Evolutionary conservation across 495 filamentous ascomycete species (phyloP).

Genomic region (Penicillium samsonianum): DNA sequence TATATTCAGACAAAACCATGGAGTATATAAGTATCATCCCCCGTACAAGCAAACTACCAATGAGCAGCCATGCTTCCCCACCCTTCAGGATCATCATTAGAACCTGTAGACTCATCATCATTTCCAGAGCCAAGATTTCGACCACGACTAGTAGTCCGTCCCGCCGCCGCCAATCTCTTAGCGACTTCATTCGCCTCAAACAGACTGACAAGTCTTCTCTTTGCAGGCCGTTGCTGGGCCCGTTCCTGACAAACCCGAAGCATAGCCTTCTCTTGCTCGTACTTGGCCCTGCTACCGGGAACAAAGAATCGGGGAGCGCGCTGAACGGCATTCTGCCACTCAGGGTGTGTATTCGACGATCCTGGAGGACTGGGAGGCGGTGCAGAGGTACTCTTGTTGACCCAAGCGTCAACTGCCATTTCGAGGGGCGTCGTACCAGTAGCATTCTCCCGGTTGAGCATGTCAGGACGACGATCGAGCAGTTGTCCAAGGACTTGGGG

Average conservation of each 20-base stretch:
- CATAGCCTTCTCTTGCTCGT: constrained; percentile 19
- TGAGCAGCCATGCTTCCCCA: not conserved
- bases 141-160: not conserved
- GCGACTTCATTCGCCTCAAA: constrained; percentile 74
- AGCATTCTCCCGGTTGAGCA: constrained; percentile 68
- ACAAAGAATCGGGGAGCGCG: constrained; percentile 26
- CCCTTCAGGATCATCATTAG: not conserved
- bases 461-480: constrained; percentile 54
- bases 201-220: constrained; percentile 65
- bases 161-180: constrained; percentile 53
- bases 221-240: constrained; percentile 23
- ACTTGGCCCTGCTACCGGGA: constrained; percentile 2
- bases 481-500: constrained; percentile 46
- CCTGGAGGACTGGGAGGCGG: constrained; percentile 14
- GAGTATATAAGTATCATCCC: not conserved
- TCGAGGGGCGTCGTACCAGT: constrained; percentile 69
- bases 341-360: not conserved
- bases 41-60: not conserved
- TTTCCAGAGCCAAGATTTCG: not conserved
- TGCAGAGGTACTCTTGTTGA: constrained; percentile 31
- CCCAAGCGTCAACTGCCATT: constrained; percentile 57
- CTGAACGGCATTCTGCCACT: not conserved
- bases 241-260: constrained; percentile 27
- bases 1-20: not conserved
- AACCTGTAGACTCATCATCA: not conserved